Conservation (phyloP, 345 rosid genomes). For the Citrus trifoliata region DNA sequence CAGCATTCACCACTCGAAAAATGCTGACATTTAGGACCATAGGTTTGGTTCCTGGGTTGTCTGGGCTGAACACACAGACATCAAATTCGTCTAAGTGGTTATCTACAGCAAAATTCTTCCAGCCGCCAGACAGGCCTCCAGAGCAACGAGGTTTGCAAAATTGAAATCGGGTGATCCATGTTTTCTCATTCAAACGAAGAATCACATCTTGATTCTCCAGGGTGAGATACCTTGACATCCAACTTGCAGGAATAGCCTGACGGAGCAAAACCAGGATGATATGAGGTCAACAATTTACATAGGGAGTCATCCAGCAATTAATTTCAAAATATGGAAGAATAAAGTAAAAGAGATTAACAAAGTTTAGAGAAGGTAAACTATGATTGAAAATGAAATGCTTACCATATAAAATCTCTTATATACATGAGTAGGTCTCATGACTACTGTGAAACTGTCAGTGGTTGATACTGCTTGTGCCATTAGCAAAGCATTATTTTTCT, state of each 20-base stretch:
- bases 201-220: constrained; percentile 33
- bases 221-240: constrained; percentile 28
- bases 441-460: constrained; percentile 24
- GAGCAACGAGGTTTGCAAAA: constrained; percentile 13
- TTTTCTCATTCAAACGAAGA: constrained; percentile 26
- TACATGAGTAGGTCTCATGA: constrained; percentile 40
- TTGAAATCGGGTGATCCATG: constrained; percentile 30
- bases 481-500: constrained; percentile 21
- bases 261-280: neutral
- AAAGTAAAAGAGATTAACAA: neutral
- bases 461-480: constrained; percentile 29
- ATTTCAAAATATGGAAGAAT: neutral
- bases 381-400: neutral
- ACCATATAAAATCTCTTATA: constrained; percentile 40
- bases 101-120: constrained; percentile 47
- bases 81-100: constrained; percentile 46
- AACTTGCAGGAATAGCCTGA: constrained; percentile 37
- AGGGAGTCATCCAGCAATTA: neutral
- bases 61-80: constrained; percentile 46
- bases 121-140: constrained; percentile 47
- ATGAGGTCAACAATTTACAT: neutral
- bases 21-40: constrained; percentile 38
- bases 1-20: constrained; percentile 30
- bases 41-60: neutral
- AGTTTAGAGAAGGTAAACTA: neutral